Evolutionary conservation across 768 basidiomycete species (phyloP), one percentile per base, ranked within the genome.

Genomic region (Coprinopsis strossmayeri): DNA sequence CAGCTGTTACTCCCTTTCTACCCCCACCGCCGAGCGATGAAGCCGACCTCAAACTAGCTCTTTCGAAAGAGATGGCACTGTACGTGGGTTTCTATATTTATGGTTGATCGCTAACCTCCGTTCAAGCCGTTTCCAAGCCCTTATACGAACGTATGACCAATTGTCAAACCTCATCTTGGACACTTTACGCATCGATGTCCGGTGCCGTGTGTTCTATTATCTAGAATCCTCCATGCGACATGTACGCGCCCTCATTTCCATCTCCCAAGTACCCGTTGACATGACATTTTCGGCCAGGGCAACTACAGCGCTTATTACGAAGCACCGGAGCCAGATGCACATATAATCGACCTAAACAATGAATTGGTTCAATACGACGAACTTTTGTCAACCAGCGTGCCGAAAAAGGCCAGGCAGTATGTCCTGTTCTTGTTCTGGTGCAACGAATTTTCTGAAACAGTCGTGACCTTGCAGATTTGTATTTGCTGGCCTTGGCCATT

Each of bases 61-160:
- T 97, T 26, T 93, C 92, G 1, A 72, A 71, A 37, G 93, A 94
- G 52, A 97, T 95, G 93, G 74, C 84, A 13, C 61, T 93, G 94
- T 94, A 56, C 56, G 91, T 69, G 28, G 27, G 37, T 20, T 12
- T 35, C 25, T 9, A 13, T 18, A 30, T 27, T 12, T 17, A 25
- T 43, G 28, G 10, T 18, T 3, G 39, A 12, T 17, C 26, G 3
- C 25, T 34, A 37, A 37, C 40, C n/a, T 32, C 5, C 20, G 17
- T 53, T 32, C 30, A 32, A 2, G 95, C 52, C 91, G 92, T 25
- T 96, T 92, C 66, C 86, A 94, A 61, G 89, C 92, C 0, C 72
- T 98, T 38, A 70, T 94, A 34, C 83, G 86, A 67, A 95, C 93
- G 1, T 97, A 92, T 58, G 84, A 87, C 32, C 92, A 95, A 56